These are phyloP conservation scores for Fonsecaea erecta DNA, from an alignment of 2,329 filamentous ascomycete genomes.

Conservation along the genomic window DNA sequence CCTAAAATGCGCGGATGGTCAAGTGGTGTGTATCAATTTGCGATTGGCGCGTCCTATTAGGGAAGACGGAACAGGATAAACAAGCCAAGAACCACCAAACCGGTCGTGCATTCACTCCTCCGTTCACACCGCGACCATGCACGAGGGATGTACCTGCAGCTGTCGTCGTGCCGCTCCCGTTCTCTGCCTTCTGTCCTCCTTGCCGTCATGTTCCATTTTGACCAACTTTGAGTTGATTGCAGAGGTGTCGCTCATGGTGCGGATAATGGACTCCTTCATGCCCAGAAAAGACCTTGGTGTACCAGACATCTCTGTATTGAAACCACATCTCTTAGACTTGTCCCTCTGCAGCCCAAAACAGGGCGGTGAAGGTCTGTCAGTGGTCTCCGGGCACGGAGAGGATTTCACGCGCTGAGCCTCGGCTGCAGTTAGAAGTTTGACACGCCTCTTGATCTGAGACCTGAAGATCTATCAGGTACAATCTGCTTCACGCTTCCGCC, in stretches of 20 bases:
- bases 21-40: conserved; percentile 14
- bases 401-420: neutral
- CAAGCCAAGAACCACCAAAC: conserved; percentile 12
- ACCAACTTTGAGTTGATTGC: neutral
- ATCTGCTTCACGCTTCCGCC: neutral
- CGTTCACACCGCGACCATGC: neutral
- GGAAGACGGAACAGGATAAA: conserved; percentile 13
- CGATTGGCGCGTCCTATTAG: conserved; percentile 28
- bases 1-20: conserved; percentile 18
- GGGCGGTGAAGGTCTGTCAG: neutral
- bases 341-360: neutral
- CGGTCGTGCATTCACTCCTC: neutral
- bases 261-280: neutral
- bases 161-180: neutral
- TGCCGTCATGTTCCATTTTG: neutral
- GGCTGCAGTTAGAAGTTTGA: neutral
- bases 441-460: neutral
- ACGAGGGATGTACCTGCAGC: neutral
- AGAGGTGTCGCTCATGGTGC: too few species aligned
- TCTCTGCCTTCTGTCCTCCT: neutral
- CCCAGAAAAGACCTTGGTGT: neutral
- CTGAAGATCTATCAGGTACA: neutral
- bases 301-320: neutral
- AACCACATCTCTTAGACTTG: neutral
- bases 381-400: neutral